Evolutionary conservation across 352 stramenopile genomes (phyloP).

Genomic region (Phytophthora foliorum): DNA sequence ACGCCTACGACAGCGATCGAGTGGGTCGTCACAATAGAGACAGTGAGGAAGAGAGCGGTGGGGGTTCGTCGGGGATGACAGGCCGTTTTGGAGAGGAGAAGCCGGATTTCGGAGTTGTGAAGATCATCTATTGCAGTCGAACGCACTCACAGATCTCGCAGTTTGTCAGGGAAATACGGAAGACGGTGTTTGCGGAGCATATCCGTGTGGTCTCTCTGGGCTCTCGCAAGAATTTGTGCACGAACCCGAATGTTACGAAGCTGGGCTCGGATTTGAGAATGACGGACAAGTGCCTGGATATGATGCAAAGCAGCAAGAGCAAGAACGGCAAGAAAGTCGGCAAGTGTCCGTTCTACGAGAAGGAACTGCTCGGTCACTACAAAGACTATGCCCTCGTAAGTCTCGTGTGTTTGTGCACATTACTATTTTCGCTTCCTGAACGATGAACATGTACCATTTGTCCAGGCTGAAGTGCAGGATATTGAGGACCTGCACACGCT

Average conservation of each 20-base stretch:
- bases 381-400: constrained; percentile 84
- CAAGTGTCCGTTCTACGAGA: constrained; percentile 89
- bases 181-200: constrained; percentile 73
- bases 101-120: constrained; percentile 57
- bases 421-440: constrained; percentile 6
- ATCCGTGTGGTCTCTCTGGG: constrained; percentile 87
- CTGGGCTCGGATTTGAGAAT: constrained; percentile 83
- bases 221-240: constrained; percentile 88
- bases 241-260: constrained; percentile 76
- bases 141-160: constrained; percentile 93
- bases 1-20: constrained; percentile 81
- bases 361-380: constrained; percentile 74
- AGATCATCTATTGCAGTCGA: constrained; percentile 93
- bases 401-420: neutral
- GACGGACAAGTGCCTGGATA: constrained; percentile 87
- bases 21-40: constrained; percentile 20
- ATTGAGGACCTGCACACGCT: constrained; percentile 97
- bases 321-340: constrained; percentile 58
- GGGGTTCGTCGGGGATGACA: neutral
- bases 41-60: constrained; percentile 51
- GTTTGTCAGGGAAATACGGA: constrained; percentile 90
- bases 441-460: neutral
- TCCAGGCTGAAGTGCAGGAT: constrained; percentile 89
- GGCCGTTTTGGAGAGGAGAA: constrained; percentile 31
- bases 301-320: constrained; percentile 79